Evolutionary conservation across 78 protist genomes (phyloP).

Genomic region (slime mould (Dictyostelium discoideum)): dicty_2.7 NC_007091.3:4072001-4072500

Average conservation of each 20-base stretch:
- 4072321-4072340: conserved; percentile 89
- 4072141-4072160: conserved; percentile 87
- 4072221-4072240: conserved; percentile 85
- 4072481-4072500: too few relatives aligned
- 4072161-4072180: conserved; percentile 89
- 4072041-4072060: conserved; percentile 83
- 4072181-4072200: conserved; percentile 95
- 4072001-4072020: not conserved
- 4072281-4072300: conserved; percentile 89
- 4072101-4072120: conserved; percentile 90
- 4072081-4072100: conserved; percentile 83
- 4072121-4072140: conserved; percentile 95
- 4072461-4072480: too few relatives aligned
- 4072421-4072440: not conserved
- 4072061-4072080: conserved; percentile 94
- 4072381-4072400: conserved; percentile 92
- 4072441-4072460: not conserved
- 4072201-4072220: conserved; percentile 94
- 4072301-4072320: conserved; percentile 95
- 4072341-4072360: conserved; percentile 93
- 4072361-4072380: conserved; percentile 93
- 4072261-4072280: conserved; percentile 86
- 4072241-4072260: conserved; percentile 82
- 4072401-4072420: not conserved
- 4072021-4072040: conserved; percentile 43